Conservation (phyloP, 2,329 filamentous ascomycete species). For the Didymellaceae sp. region DNA sequence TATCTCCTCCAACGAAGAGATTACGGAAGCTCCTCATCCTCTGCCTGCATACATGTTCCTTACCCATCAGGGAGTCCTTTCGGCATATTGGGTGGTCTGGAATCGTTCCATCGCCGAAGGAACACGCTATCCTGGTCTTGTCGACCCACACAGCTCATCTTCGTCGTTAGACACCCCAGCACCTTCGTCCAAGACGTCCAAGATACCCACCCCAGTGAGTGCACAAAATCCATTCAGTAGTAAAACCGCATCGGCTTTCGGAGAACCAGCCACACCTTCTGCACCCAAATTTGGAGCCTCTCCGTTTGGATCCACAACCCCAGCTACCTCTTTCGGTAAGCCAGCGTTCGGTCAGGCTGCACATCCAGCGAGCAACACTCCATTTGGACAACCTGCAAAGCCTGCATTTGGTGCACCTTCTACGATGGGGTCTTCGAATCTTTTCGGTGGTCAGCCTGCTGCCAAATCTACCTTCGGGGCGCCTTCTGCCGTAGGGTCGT, state of each 20-base stretch:
- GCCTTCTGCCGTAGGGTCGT: background rate
- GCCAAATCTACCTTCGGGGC: slow-evolving; percentile 18
- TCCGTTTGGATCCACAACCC: slow-evolving; percentile 15
- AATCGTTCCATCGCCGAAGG: slow-evolving; percentile 80
- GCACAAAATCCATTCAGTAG: slow-evolving; percentile 16
- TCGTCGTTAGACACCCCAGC: slow-evolving; percentile 25
- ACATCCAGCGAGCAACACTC: slow-evolving; percentile 9
- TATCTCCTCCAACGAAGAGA: slow-evolving; percentile 76
- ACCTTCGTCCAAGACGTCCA: slow-evolving; percentile 24
- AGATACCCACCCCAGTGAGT: slow-evolving; percentile 20
- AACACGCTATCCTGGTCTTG: slow-evolving; percentile 74
- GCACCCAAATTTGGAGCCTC: slow-evolving; percentile 32
- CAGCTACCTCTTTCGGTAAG: slow-evolving; percentile 6
- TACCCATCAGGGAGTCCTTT: slow-evolving; percentile 86
- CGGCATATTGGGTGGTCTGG: slow-evolving; percentile 91
- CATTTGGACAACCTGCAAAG: slow-evolving; percentile 28
- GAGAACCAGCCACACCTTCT: slow-evolving; percentile 25
- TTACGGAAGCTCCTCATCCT: slow-evolving; percentile 78
- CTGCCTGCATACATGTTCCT: slow-evolving; percentile 84
- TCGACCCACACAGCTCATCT: slow-evolving; percentile 24
- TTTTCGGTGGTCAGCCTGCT: slow-evolving; percentile 34
- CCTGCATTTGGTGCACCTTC: slow-evolving; percentile 39
- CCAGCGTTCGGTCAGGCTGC: slow-evolving; percentile 20
- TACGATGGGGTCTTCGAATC: slow-evolving; percentile 17
- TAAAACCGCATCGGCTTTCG: slow-evolving; percentile 32